Percentiles rank a stretch among this genome's conserved stretches.
Evolutionary conservation across 2,329 filamentous ascomycete genomes (phyloP).

Genomic region (Tolypocladium album): DNA sequence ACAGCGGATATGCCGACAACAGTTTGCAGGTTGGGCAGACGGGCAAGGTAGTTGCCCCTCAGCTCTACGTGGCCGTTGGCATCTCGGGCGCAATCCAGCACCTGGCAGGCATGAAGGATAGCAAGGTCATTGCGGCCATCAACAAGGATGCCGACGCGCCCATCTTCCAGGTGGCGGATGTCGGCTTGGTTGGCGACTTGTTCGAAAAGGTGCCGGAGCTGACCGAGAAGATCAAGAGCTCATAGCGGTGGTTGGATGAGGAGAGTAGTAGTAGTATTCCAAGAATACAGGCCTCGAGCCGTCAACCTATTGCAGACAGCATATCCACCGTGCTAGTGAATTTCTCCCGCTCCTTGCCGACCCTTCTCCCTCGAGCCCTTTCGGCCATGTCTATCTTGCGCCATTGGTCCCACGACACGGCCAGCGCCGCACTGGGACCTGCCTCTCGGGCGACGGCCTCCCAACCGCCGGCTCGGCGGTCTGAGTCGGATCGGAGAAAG

Average conservation of each 20-base stretch:
- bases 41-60: slow-evolving; percentile 93
- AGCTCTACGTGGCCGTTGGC: slow-evolving; percentile 89
- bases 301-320: slow-evolving; percentile 37
- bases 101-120: slow-evolving; percentile 98
- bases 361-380: slow-evolving; percentile 48
- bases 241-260: slow-evolving; percentile 12
- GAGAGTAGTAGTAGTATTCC: slow-evolving; percentile 4
- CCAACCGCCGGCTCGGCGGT: slow-evolving; percentile 49
- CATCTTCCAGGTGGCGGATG: slow-evolving; percentile 96
- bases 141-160: slow-evolving; percentile 97
- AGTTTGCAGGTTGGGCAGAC: slow-evolving; percentile 97
- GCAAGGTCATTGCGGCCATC: slow-evolving; percentile 97
- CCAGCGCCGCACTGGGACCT: slow-evolving; percentile 39
- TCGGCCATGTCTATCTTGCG: slow-evolving; percentile 70
- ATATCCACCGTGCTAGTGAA: slow-evolving; percentile 48
- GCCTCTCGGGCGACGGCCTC: slow-evolving; percentile 58
- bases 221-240: slow-evolving; percentile 80
- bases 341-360: slow-evolving; percentile 72
- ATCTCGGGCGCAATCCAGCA: slow-evolving; percentile 98
- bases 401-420: slow-evolving; percentile 81
- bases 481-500: slow-evolving; percentile 23
- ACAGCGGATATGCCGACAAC: slow-evolving; percentile 97
- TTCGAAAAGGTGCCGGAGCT: slow-evolving; percentile 94
- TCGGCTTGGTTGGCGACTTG: slow-evolving; percentile 87
- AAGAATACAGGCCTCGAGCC: background rate